Conservation (phyloP, 2,329 filamentous ascomycete genomes). For the Claviceps sp. region DNA sequence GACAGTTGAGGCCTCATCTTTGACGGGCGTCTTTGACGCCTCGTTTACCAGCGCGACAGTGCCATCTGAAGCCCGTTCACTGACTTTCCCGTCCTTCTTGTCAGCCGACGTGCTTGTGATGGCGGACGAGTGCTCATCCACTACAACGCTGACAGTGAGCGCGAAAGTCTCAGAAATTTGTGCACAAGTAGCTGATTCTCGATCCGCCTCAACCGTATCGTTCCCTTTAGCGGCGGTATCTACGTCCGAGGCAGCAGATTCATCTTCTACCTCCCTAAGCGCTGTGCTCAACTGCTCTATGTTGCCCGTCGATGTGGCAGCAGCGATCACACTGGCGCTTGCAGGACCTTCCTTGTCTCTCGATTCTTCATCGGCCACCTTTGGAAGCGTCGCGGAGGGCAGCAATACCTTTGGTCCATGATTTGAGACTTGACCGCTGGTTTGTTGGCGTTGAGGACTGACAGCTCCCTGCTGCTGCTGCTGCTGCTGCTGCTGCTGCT, state of each 20-base stretch:
- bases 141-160: not conserved
- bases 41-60: constrained; percentile 16
- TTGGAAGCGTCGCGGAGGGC: constrained; percentile 1
- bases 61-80: constrained; percentile 20
- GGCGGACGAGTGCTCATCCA: constrained; percentile 5
- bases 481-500: not conserved
- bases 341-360: too few relatives aligned
- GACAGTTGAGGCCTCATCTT: not conserved
- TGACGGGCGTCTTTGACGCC: not conserved
- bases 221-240: not conserved
- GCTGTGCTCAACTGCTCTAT: not conserved
- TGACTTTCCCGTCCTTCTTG: constrained; percentile 16
- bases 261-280: not conserved
- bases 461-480: not conserved
- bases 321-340: not conserved
- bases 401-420: constrained; percentile 13
- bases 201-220: not conserved
- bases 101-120: constrained; percentile 16
- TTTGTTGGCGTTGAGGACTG: constrained; percentile 6
- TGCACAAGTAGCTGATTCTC: not conserved
- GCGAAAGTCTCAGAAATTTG: not conserved
- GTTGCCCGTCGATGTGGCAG: not conserved
- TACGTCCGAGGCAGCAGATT: not conserved
- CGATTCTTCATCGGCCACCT: not conserved
- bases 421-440: constrained; percentile 1